Evolutionary conservation across 2,329 filamentous ascomycete species (phyloP), one percentile per base, ranked within the genome.

Genomic region (Boeremia exigua): DNA sequence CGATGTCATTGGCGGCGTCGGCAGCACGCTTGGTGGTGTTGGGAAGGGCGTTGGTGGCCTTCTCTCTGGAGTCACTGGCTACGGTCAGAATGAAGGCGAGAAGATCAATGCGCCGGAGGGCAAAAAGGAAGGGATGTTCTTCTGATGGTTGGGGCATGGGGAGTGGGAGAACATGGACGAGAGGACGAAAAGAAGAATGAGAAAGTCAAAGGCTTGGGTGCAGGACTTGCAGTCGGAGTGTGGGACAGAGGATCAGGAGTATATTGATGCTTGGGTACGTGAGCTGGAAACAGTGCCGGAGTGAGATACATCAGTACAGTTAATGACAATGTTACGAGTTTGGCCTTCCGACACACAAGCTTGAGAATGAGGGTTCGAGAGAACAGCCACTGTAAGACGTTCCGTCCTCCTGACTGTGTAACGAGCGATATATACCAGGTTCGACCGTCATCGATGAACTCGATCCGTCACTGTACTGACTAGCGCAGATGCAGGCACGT

Each of bases 1-100:
- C 0, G 76, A 81, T 62, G 64, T 80, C 2, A 66, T 80, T 23
- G 79, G 79, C 2, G 77, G 77, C 2, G 59, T 80, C 6, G 74
- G 76, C 6, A 76, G 72, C 11, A 78, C 74, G 6, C 66, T 78
- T 15, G 77, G 77, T 12, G 78, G 78, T 23, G 77, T 79, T 0
- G 65, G 68, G 1, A 70, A 65, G 37, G 74, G 74, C 0, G 68
- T 77, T 40, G 72, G 73, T 3, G 75, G 75, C 1, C 56, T 77
- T n/a, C 42, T 75, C 5, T 71, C 69, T 3, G 73, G 73, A 4
- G 60, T 76, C 0, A 67, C 66, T 19, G 59, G 63, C 9, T 67
- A 65, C 32, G 59, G 65, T 12, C 54, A 69, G 27, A 54, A 63
- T 9, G 60, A 63, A 14, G 61, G 66, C n/a, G 59, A 69, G 37